phyloP scores from a whole-genome alignment of 2,329 filamentous ascomycete genomes.

The Fusarium chuoi region DNA sequence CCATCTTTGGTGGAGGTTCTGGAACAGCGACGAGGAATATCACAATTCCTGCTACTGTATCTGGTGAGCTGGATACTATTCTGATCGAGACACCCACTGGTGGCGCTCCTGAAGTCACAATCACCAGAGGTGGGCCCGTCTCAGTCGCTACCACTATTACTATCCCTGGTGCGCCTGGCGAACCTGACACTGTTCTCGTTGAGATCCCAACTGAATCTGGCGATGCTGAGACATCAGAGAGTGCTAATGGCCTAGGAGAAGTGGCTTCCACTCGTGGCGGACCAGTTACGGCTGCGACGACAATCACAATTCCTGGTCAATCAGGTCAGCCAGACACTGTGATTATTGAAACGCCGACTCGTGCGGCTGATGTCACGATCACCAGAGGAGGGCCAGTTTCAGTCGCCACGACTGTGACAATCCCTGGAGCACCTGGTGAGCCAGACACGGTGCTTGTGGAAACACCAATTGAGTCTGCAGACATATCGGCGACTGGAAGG shows the following conservation, averaged over 20 bases:
- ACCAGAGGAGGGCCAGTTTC: background rate
- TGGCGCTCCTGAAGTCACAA: background rate
- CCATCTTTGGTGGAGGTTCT: background rate
- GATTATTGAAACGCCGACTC: background rate
- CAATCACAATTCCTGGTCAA: background rate
- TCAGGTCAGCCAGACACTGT: background rate
- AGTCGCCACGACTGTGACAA: background rate
- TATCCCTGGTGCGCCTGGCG: background rate
- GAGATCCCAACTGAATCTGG: background rate
- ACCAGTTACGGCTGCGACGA: background rate
- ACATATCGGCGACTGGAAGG: background rate
- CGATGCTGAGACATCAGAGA: background rate
- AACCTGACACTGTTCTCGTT: background rate
- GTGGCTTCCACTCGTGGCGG: background rate
- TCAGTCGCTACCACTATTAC: background rate
- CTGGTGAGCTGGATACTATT: slow-evolving; percentile 6
- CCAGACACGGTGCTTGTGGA: background rate
- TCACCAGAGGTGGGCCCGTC: background rate
- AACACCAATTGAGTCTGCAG: background rate
- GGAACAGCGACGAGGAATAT: background rate
- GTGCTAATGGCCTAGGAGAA: rapidly evolving
- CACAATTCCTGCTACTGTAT: background rate
- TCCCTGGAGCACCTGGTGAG: background rate
- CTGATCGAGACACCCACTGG: slow-evolving; percentile 8
- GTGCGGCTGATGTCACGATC: background rate